These are phyloP conservation scores for Fusarium pseudocircinatum DNA, from an alignment of 2,329 filamentous ascomycete genomes.

Conservation along the genomic window DNA sequence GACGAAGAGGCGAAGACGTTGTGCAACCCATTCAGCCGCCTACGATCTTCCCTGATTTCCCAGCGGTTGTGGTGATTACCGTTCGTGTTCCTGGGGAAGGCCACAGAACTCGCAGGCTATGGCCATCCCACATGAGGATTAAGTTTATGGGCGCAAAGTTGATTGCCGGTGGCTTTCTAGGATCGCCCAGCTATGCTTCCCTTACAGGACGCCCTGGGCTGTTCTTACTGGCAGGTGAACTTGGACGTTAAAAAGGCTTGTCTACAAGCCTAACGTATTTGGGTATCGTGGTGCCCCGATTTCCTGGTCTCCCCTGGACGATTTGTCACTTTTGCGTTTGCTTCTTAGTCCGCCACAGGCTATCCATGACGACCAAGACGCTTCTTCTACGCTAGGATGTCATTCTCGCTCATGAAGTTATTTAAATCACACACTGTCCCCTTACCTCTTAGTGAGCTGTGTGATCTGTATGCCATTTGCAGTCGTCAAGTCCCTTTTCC, in stretches of 20 bases:
- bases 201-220: slow-evolving; percentile 10
- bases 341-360: slow-evolving; percentile 12
- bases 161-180: slow-evolving; percentile 9
- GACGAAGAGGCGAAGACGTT: neutral
- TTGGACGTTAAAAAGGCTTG: slow-evolving; percentile 16
- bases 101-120: neutral
- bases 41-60: neutral
- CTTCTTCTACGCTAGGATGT: slow-evolving; percentile 13
- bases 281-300: slow-evolving; percentile 8
- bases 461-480: neutral
- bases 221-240: slow-evolving; percentile 1
- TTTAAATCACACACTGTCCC: slow-evolving; percentile 30
- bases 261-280: slow-evolving; percentile 9
- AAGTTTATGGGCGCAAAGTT: slow-evolving; percentile 20
- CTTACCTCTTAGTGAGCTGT: neutral
- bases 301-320: slow-evolving; percentile 1
- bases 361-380: slow-evolving; percentile 13
- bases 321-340: neutral
- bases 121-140: neutral
- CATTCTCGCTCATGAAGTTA: slow-evolving; percentile 21
- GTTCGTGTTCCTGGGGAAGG: slow-evolving; percentile 5
- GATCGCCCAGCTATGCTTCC: slow-evolving; percentile 13
- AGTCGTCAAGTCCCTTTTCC: neutral
- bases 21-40: slow-evolving; percentile 1
- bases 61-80: neutral